These are phyloP conservation scores for Saccharomyces hybrid DNA, from an alignment of 1,139 yeast species.

Conservation along the genomic window DNA sequence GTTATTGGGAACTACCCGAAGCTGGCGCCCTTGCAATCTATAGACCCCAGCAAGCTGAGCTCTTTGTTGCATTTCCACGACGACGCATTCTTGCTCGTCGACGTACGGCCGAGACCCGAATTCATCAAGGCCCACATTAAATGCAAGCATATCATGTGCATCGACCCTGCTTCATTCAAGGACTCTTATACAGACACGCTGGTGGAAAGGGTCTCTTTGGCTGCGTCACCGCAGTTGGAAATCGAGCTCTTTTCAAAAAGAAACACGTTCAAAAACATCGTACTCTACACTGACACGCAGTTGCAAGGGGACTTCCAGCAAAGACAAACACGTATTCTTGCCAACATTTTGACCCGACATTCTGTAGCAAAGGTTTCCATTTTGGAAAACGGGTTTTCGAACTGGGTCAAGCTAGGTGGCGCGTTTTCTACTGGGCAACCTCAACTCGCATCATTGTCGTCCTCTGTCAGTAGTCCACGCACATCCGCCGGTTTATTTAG, in stretches of 20 bases:
- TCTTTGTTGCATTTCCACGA: neutral
- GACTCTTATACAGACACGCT: conserved; percentile 47
- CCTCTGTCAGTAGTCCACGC: neutral
- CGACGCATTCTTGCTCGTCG: conserved; percentile 45
- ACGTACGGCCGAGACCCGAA: conserved; percentile 51
- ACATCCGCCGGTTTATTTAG: neutral
- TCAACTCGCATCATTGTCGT: neutral
- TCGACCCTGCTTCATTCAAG: conserved; percentile 55
- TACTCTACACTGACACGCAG: conserved; percentile 47
- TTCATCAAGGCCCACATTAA: conserved; percentile 55
- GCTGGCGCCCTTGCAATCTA: neutral
- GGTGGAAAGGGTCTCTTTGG: conserved; percentile 47
- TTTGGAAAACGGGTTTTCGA: neutral
- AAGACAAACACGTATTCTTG: neutral
- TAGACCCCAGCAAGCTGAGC: neutral
- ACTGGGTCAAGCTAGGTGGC: neutral
- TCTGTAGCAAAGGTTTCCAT: neutral
- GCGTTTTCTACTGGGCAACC: neutral
- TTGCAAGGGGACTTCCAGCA: neutral
- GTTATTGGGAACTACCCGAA: neutral
- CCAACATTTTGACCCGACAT: neutral
- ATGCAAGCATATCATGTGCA: conserved; percentile 45
- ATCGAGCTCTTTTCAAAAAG: conserved; percentile 44
- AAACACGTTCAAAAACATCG: conserved; percentile 49
- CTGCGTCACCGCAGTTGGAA: conserved; percentile 47